phyloP scores from a whole-genome alignment of 768 basidiomycete species.

The Mycena crocata region DNA sequence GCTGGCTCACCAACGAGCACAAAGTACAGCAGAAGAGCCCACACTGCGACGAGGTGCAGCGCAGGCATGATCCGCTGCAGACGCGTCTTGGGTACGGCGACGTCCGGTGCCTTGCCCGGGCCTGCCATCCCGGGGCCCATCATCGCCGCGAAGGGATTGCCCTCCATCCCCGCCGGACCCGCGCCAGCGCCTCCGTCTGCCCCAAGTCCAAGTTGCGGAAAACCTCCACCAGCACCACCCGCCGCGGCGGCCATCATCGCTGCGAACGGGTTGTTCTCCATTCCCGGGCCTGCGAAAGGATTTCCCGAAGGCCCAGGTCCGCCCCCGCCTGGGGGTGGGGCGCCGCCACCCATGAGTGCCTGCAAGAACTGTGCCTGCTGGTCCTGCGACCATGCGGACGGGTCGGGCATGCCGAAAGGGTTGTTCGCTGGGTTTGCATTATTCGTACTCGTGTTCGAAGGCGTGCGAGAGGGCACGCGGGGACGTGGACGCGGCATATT shows the following conservation, averaged over 20 bases:
- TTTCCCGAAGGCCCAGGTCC: no score
- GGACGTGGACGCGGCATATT: conserved; percentile 11
- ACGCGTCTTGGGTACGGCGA: conserved; percentile 51
- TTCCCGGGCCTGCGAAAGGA: background rate
- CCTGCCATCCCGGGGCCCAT: conserved; percentile 29
- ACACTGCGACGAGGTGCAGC: conserved; percentile 72
- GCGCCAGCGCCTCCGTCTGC: background rate
- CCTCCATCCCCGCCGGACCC: background rate
- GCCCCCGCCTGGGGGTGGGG: conserved; percentile 11
- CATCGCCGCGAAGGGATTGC: conserved; percentile 20
- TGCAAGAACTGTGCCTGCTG: conserved; percentile 77
- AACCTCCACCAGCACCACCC: no score
- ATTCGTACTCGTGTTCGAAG: conserved; percentile 25
- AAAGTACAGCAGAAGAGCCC: conserved; percentile 76
- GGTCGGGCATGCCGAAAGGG: conserved; percentile 50
- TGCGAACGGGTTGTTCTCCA: conserved; percentile 9
- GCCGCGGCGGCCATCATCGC: no score
- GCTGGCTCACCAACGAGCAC: conserved; percentile 74
- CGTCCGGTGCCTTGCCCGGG: conserved; percentile 39
- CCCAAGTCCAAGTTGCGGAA: no score
- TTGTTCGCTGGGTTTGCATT: background rate
- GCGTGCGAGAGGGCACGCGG: conserved; percentile 45
- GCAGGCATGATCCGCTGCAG: conserved; percentile 74
- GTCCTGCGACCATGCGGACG: conserved; percentile 73
- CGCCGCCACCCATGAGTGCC: conserved; percentile 63